Base-by-base conservation (phyloP, 2,329 filamentous ascomycete genomes). In the Neoarthrinium moseri region DNA sequence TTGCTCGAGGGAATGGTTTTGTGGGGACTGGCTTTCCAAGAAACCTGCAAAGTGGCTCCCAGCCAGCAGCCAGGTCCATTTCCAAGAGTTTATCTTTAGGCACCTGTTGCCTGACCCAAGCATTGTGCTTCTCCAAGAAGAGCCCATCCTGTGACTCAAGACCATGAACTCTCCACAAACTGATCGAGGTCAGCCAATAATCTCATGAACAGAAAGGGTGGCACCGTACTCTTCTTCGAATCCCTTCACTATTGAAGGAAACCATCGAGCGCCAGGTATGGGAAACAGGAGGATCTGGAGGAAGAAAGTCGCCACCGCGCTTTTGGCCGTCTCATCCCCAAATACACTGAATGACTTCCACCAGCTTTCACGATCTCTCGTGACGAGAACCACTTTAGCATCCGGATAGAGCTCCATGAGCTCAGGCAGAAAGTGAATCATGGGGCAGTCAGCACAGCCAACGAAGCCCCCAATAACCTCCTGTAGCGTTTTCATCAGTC, bases 321-420 rank as follows among this genome's bases (percentile, higher is more conserved):
- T 43, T 21, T 34, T 40, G 18, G 30, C 15, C 6, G 29, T 33
- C 10, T 20, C 35, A 18, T 40, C 37, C 13, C 23, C 37, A 15
- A 40, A 40, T 3, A 40, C 37, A 6, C 22, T 22, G 27, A 61
- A 56, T 45, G 63, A 67, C 32, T 52, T 47, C 52, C 57, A 62
- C 66, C 67, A 70, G 13, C 54, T 52, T 21, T 58, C 57, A 4
- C 57, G 59, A 44, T 69, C 63, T 13, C 66, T 58, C 2, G 53
- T 58, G 3, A 68, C 65, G 48, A 66, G 63, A 15, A 78, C 66
- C 6, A 77, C 71, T 43, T 68, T 67, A 10, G 72, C 73, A 21
- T 75, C 64, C 0, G 74, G 74, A 48, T 75, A 77, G 12, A 75
- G 51, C 43, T 70, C 64, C 42, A 76, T 51, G 33, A 77, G 56